Evolutionary conservation across 1,284 basidiomycete species (phyloP), one percentile per base, ranked within the genome.

Genomic region (Cutaneotrichosporon mucoides): DNA sequence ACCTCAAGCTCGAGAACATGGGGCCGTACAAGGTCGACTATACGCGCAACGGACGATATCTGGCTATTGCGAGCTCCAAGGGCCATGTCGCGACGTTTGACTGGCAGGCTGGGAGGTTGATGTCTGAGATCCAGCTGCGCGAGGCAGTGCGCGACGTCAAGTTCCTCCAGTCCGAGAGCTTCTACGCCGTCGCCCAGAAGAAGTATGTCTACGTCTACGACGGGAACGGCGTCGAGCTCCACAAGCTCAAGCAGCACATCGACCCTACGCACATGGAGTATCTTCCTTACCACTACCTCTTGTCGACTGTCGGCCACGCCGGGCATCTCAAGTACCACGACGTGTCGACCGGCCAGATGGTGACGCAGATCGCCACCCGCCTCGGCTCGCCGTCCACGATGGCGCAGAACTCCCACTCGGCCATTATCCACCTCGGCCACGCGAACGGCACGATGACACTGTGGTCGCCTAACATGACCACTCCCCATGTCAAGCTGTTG

Each of bases 151-250:
- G 92, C 65, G 94, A 97, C 75, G 89, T 98, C 76, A 92, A 89
- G 87, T 99, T 94, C 76, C 80, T 99, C 9, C 94, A 98, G 73
- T 91, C 94, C 70, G 89, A 95, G 57, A 87, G 88, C 0, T 91
- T 89, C 79, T 93, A 89, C 72, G 96, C 95, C 2, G 93, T 96
- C 11, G 95, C 95, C 0, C 95, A 99, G 78, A 92, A 92, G 77
- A 92, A 94, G 82, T 92, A 96, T 73, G 89, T 89, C 15, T 99
- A 90, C 79, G 93, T 99, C 60, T 98, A 99, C 72, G 96, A 99
- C 78, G 84, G 87, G 49, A 86, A 92, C 66, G 95, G 96, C 13
- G 88, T 96, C 33, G 96, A 99, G 77, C 79, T 99, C 34, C 95
- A 99, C 63, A 78, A 78, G 62, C 67, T 79, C 69, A 79, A 81